These are phyloP conservation scores for Penicillium coffeae DNA, from an alignment of 495 filamentous ascomycete genomes.

Conservation along the genomic window DNA sequence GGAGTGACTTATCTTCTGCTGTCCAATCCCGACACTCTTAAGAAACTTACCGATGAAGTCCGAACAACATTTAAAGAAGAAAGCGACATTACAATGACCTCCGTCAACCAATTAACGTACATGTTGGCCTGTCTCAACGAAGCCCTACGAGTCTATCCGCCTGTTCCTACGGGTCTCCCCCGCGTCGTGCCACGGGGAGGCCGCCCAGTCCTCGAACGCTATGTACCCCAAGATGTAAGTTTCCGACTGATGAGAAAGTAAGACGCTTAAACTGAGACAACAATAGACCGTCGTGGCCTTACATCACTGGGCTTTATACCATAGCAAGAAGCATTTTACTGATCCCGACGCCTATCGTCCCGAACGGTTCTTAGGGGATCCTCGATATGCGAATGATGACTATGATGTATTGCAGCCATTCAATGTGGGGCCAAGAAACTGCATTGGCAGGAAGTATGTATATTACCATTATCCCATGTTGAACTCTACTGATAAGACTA, in stretches of 20 bases:
- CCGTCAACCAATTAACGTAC: conserved; percentile 28
- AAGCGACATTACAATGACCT: conserved; percentile 45
- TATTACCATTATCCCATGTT: neutral
- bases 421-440: conserved; percentile 36
- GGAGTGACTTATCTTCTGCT: conserved; percentile 50
- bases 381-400: neutral
- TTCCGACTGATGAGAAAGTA: neutral
- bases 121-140: conserved; percentile 41
- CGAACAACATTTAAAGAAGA: conserved; percentile 33
- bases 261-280: neutral
- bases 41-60: conserved; percentile 39
- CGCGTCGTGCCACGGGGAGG: conserved; percentile 29
- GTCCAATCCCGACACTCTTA: conserved; percentile 32
- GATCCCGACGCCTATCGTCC: neutral
- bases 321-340: conserved; percentile 1
- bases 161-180: conserved; percentile 22
- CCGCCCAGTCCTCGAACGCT: conserved; percentile 24
- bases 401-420: conserved; percentile 40
- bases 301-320: conserved; percentile 5
- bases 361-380: conserved; percentile 2
- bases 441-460: conserved; percentile 41
- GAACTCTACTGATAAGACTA: conserved; percentile 10
- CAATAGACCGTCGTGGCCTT: neutral
- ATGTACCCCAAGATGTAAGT: conserved; percentile 27
- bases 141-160: conserved; percentile 40